Evolutionary conservation across 495 filamentous ascomycete genomes (phyloP), one percentile per base, ranked within the genome.

Genomic region (Schizothecium vesticola): DNA sequence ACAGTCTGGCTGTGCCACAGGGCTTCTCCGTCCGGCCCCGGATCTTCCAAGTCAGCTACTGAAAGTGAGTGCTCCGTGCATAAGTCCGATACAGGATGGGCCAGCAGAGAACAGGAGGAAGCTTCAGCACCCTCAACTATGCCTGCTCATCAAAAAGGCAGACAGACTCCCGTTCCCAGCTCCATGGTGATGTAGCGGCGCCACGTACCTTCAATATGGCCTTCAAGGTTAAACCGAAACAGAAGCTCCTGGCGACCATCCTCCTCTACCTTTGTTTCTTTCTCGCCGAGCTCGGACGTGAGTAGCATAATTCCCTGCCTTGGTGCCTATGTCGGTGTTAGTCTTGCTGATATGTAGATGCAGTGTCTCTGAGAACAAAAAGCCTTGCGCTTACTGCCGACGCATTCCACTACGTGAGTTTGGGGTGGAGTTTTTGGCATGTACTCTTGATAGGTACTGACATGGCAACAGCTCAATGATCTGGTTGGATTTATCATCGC

Each of bases 331-430:
- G 25, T 56, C 24, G 31, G 9, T 55, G 11, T 10, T 64, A 1
- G 33, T 33, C 31, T 16, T 64, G 36, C 29, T 31, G 11, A 56
- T 65, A 23, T 31, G 1, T 3, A 22, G 13, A 16, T 62, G 59
- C 55, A 86, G 83, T 93, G 71, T 94, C 93, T 57, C 95, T 94
- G 82, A 83, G 86, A 55, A 93, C 93, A 33, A 87, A 91, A 74
- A 97, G 94, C 51, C 87, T 98, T 65, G 94, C 94, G 22, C 87
- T 98, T 16, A 86, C 96, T 60, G 94, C 94, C 56, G 94, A 98
- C 82, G 92, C 94, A 28, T 97, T 97, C 80, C 94, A 98, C 74
- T 96, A 97, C 88, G 92, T 94, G 81, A 73, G 84, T 70, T 63
- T 25, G 22, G 58, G 3, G 13, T 43, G 21, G 11, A 1, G 3